Evolutionary conservation across 1,139 yeast species (phyloP).

Genomic region (Kodamaea suecica): DNA sequence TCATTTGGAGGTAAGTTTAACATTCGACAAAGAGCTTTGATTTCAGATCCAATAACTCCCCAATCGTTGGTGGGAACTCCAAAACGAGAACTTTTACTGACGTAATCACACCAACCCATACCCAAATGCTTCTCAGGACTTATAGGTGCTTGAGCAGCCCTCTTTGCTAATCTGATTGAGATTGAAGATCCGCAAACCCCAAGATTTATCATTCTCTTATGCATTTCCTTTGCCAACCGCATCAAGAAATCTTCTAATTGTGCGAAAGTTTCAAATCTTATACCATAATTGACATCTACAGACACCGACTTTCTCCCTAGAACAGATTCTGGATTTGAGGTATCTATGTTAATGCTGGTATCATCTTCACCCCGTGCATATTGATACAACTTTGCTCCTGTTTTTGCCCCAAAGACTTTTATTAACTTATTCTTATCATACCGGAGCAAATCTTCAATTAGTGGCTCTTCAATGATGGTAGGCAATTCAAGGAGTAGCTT

Average conservation of each 20-base stretch:
- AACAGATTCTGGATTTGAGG: slow-evolving; percentile 41
- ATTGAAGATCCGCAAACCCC: slow-evolving; percentile 55
- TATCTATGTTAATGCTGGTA: slow-evolving; percentile 50
- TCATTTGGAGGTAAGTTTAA: slow-evolving; percentile 63
- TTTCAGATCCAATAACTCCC: slow-evolving; percentile 60
- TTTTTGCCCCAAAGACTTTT: slow-evolving; percentile 58
- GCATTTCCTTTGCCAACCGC: slow-evolving; percentile 58
- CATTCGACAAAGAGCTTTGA: slow-evolving; percentile 54
- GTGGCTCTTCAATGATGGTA: slow-evolving; percentile 14
- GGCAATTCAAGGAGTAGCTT: slow-evolving; percentile 32
- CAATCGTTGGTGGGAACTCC: slow-evolving; percentile 63
- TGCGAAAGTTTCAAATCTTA: slow-evolving; percentile 57
- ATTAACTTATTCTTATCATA: slow-evolving; percentile 39
- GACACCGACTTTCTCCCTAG: slow-evolving; percentile 71
- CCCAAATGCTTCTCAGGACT: slow-evolving; percentile 81
- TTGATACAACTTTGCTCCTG: slow-evolving; percentile 61
- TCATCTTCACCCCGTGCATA: slow-evolving; percentile 68
- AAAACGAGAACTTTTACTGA: slow-evolving; percentile 57
- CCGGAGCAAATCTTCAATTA: slow-evolving; percentile 32
- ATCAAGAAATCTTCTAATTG: slow-evolving; percentile 66
- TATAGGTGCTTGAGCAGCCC: slow-evolving; percentile 65
- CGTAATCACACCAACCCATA: slow-evolving; percentile 71
- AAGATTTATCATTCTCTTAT: slow-evolving; percentile 46
- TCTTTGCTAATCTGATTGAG: slow-evolving; percentile 60
- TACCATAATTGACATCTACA: slow-evolving; percentile 90